Conservation (phyloP, 1,284 basidiomycete species). For the Cutaneotrichosporon sp. region DNA sequence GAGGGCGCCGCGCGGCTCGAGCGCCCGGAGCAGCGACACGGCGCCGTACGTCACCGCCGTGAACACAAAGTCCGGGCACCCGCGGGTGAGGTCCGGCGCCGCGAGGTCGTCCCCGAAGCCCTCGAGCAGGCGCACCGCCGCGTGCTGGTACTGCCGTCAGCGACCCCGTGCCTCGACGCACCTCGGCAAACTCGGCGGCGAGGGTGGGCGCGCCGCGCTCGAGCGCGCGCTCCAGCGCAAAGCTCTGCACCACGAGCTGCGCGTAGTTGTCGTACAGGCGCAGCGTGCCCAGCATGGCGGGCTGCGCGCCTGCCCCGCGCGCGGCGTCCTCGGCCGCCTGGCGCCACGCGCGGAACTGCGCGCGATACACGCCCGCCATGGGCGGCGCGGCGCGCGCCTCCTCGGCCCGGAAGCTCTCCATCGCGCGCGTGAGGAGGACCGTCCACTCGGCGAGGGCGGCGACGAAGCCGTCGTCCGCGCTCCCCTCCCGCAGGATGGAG, state of each 20-base stretch:
- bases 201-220: constrained; percentile 17
- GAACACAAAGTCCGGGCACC: constrained; percentile 37
- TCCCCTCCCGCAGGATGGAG: constrained; percentile 14
- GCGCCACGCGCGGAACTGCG: constrained; percentile 32
- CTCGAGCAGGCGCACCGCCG: constrained; percentile 31
- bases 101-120: constrained; percentile 29
- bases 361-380: constrained; percentile 23
- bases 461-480: constrained; percentile 32
- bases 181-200: constrained; percentile 31
- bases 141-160: constrained; percentile 29
- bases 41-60: constrained; percentile 40
- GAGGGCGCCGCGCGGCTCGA: constrained; percentile 18
- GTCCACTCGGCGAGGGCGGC: constrained; percentile 39
- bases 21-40: constrained; percentile 30
- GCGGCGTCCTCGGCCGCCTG: constrained; percentile 15
- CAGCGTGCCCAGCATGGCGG: constrained; percentile 22
- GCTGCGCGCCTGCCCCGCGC: background rate
- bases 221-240: constrained; percentile 29
- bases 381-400: constrained; percentile 13
- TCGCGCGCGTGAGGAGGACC: constrained; percentile 27
- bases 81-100: constrained; percentile 17
- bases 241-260: constrained; percentile 32
- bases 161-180: constrained; percentile 13
- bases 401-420: constrained; percentile 29
- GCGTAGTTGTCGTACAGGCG: constrained; percentile 37